Conservation (phyloP, 139 green algal genomes). For the Deuterostichococcus epilithicus region DNA sequence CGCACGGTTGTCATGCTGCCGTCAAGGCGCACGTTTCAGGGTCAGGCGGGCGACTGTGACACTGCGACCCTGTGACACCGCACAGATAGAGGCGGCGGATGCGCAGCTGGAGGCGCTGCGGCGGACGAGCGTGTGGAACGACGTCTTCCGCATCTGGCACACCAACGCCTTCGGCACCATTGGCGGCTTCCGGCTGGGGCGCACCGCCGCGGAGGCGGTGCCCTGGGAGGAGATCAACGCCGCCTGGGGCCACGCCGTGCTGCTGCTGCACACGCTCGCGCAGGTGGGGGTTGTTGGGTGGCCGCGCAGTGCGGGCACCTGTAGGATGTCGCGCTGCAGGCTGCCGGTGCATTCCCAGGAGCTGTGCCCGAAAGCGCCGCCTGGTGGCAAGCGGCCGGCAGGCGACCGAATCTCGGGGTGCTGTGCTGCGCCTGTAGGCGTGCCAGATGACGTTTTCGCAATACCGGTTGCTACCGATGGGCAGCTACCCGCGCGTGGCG, state of each 20-base stretch:
- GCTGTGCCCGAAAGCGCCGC: too few species aligned
- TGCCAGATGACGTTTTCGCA: slow-evolving; percentile 46
- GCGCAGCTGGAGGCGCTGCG: slow-evolving; percentile 68
- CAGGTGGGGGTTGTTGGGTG: slow-evolving; percentile 44
- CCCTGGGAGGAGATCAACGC: slow-evolving; percentile 98
- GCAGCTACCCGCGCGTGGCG: slow-evolving; percentile 75
- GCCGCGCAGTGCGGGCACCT: too few species aligned
- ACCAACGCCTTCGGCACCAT: slow-evolving; percentile 87
- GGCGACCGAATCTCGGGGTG: not conserved
- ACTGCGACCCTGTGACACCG: slow-evolving; percentile 1
- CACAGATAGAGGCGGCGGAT: slow-evolving; percentile 32
- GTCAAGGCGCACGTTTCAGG: slow-evolving; percentile 8
- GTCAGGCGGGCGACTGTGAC: too few species aligned
- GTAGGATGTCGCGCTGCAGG: too few species aligned
- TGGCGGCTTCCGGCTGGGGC: slow-evolving; percentile 80
- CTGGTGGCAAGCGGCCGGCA: not conserved
- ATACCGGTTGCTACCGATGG: slow-evolving; percentile 78
- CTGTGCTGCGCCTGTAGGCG: slow-evolving; percentile 25
- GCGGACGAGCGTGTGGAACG: slow-evolving; percentile 78
- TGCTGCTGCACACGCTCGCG: slow-evolving; percentile 92
- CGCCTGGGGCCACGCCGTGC: slow-evolving; percentile 88
- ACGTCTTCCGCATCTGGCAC: slow-evolving; percentile 88
- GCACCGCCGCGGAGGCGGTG: slow-evolving; percentile 65
- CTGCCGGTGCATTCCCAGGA: too few species aligned
- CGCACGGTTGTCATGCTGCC: too few species aligned